Evolutionary conservation across 164 flowering plant species (phyloP).

Genomic region (Brasenia schreberi): DNA sequence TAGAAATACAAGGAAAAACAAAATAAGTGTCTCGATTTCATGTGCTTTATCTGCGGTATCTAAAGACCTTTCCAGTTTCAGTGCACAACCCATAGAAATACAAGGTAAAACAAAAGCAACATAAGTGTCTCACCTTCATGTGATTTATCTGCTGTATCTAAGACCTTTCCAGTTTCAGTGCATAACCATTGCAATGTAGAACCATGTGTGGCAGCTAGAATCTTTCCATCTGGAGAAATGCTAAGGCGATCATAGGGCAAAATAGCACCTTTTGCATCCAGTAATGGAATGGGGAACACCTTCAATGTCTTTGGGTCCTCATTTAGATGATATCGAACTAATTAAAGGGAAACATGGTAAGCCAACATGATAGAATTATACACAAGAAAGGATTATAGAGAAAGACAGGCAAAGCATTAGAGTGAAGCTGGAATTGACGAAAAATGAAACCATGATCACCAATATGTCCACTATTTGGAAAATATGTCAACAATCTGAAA

Average conservation of each 20-base stretch:
- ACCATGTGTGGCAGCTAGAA: constrained; percentile 76
- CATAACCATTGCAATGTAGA: constrained; percentile 81
- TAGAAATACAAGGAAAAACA: neutral
- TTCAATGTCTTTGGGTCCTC: constrained; percentile 94
- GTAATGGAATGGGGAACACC: constrained; percentile 86
- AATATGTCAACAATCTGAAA: too few relatives aligned
- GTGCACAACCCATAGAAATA: constrained; percentile 30
- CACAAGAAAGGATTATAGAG: neutral
- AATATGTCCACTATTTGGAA: too few relatives aligned
- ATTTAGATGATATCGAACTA: constrained; percentile 91
- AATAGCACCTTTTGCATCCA: constrained; percentile 49
- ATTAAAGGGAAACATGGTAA: neutral
- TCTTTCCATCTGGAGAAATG: constrained; percentile 81
- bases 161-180: constrained; percentile 64
- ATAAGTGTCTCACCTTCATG: constrained; percentile 53
- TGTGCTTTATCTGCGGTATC: constrained; percentile 92
- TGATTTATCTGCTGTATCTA: constrained; percentile 87
- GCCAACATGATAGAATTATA: neutral
- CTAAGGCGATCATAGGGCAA: constrained; percentile 78
- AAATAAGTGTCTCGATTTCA: constrained; percentile 23
- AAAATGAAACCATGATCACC: too few relatives aligned
- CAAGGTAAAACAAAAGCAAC: neutral
- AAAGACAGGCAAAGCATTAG: neutral
- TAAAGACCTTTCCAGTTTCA: constrained; percentile 71
- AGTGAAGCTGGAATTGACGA: too few relatives aligned